Conservation (phyloP, 192 early-diverging fungal species). For the Diversispora epigaea region DNA sequence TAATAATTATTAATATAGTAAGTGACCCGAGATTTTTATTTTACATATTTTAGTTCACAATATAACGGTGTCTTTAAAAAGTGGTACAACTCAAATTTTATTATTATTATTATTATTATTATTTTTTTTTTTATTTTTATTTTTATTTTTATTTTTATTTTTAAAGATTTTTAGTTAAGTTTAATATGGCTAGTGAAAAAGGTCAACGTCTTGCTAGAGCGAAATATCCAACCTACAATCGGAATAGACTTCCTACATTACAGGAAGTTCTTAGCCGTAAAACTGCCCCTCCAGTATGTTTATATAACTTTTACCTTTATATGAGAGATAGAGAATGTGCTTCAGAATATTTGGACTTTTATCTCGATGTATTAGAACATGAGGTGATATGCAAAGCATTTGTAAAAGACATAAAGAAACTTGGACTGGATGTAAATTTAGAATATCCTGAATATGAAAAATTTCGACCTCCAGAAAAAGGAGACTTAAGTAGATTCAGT, state of each 20-base stretch:
- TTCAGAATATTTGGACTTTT: conserved; percentile 76
- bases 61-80: too few species aligned
- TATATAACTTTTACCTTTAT: conserved; percentile 77
- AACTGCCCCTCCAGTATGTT: conserved; percentile 67
- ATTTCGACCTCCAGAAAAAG: conserved; percentile 7
- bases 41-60: too few species aligned
- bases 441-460: conserved; percentile 31
- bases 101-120: too few species aligned
- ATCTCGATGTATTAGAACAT: conserved; percentile 70
- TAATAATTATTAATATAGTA: too few species aligned
- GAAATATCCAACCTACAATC: conserved; percentile 4
- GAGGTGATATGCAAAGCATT: conserved; percentile 66
- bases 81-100: too few species aligned
- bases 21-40: too few species aligned
- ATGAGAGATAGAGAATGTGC: conserved; percentile 65
- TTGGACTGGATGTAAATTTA: conserved; percentile 28
- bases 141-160: too few species aligned
- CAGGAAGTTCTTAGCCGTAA: conserved; percentile 67
- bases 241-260: conserved; percentile 56
- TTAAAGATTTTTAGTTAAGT: too few species aligned
- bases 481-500: neutral
- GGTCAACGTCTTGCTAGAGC: conserved; percentile 24
- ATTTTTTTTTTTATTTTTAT: too few species aligned
- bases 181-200: too few species aligned
- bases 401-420: conserved; percentile 42